A percentile compares a stretch with the other conserved stretches of the same genome.
phyloP scores from a whole-genome alignment of 805 yeast species.

The Dipodascus albidus region DNA sequence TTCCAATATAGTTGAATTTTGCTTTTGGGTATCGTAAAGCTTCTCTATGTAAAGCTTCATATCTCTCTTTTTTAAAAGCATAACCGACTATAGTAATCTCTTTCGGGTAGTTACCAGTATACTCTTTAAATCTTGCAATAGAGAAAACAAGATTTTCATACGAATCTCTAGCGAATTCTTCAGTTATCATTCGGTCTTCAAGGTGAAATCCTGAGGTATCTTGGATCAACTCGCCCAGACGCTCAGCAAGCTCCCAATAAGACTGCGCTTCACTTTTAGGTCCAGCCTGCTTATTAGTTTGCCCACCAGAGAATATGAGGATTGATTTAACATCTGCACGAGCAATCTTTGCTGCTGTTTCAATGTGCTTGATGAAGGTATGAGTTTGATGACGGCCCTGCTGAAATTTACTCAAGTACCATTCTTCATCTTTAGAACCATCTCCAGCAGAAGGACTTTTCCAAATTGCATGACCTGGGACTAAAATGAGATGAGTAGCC shows the following conservation, averaged over 20 bases:
- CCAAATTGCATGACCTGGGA: conserved; percentile 2
- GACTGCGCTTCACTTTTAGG: background rate
- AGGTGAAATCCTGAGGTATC: background rate
- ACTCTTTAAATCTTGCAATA: background rate
- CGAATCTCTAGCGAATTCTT: conserved; percentile 1
- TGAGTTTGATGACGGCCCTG: background rate
- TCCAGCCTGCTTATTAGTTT: background rate
- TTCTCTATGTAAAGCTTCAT: background rate
- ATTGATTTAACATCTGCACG: background rate
- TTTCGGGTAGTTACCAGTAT: background rate
- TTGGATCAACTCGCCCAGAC: background rate
- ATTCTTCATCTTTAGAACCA: background rate
- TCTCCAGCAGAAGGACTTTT: background rate
- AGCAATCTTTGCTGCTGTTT: background rate
- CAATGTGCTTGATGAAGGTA: background rate
- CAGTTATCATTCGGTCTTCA: background rate
- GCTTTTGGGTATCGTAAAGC: conserved; percentile 1
- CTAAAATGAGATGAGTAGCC: background rate
- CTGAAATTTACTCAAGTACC: background rate
- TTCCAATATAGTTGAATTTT: conserved; percentile 71
- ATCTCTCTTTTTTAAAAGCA: background rate
- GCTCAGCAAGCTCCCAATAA: background rate
- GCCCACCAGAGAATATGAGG: conserved; percentile 1
- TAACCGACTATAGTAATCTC: background rate
- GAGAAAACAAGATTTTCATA: conserved; percentile 1